These are phyloP conservation scores for Haplosporangium sp. DNA, from an alignment of 371 early-diverging fungal genomes.

Conservation along the genomic window DNA sequence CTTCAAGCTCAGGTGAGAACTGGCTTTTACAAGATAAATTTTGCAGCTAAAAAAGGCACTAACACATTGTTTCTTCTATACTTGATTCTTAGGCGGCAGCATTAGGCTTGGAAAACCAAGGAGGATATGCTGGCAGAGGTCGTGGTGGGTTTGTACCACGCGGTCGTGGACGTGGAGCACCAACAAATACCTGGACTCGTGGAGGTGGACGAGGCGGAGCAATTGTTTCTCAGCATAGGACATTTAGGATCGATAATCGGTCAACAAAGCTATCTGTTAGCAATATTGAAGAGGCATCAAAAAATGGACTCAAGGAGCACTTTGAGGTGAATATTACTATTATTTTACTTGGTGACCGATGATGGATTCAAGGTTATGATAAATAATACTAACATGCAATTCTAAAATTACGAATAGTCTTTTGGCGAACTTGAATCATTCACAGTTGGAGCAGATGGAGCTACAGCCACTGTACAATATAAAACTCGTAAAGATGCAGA, in stretches of 20 bases:
- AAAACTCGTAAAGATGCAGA: slow-evolving; percentile 65
- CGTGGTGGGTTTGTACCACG: slow-evolving; percentile 61
- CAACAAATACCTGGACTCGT: slow-evolving; percentile 37
- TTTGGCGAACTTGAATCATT: slow-evolving; percentile 67
- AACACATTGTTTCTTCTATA: background rate
- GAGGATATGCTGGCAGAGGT: slow-evolving; percentile 64
- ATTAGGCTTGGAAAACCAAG: slow-evolving; percentile 60
- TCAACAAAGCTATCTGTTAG: slow-evolving; percentile 73
- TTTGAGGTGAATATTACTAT: slow-evolving; percentile 64
- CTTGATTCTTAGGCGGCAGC: slow-evolving; percentile 29
- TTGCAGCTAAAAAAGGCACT: background rate
- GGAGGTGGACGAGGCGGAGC: slow-evolving; percentile 36
- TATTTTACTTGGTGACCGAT: background rate
- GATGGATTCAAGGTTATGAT: background rate
- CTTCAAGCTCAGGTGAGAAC: slow-evolving; percentile 74
- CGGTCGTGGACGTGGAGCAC: slow-evolving; percentile 64
- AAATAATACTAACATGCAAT: background rate
- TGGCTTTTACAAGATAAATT: no score
- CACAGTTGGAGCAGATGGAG: slow-evolving; percentile 47
- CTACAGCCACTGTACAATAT: slow-evolving; percentile 59
- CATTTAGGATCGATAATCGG: slow-evolving; percentile 74
- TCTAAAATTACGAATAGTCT: slow-evolving; percentile 50
- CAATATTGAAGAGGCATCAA: slow-evolving; percentile 61
- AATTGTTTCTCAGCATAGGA: slow-evolving; percentile 35
- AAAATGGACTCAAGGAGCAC: slow-evolving; percentile 63